These are phyloP conservation scores for Centaurea solstitialis DNA, from an alignment of 129 eudicot genomes.

Conservation along the genomic window DNA sequence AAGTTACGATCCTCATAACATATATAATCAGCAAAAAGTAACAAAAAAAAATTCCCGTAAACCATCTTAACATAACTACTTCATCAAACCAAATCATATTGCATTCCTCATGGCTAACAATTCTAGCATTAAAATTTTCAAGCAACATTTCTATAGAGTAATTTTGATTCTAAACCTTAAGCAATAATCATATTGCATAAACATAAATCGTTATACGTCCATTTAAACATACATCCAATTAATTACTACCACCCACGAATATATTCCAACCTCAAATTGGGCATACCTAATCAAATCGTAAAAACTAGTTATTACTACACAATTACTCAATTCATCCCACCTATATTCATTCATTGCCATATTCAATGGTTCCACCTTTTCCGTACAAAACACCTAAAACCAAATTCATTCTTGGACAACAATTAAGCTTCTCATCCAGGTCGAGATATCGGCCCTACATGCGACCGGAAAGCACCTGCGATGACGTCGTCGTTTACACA, in stretches of 20 bases:
- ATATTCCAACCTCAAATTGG: not conserved
- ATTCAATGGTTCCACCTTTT: not conserved
- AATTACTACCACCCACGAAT: not conserved
- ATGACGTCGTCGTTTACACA: conserved; percentile 54
- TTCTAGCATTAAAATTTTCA: no score
- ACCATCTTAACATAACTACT: no score
- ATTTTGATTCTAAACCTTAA: not conserved
- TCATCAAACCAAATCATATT: no score
- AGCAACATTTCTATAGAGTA: no score
- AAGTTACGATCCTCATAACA: no score
- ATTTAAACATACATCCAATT: not conserved
- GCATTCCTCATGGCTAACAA: no score
- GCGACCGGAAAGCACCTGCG: conserved; percentile 33
- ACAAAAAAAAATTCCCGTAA: no score
- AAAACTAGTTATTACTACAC: not conserved
- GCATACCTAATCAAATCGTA: not conserved
- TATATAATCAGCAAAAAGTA: no score
- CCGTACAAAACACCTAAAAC: not conserved
- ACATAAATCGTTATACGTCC: not conserved
- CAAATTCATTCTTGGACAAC: not conserved
- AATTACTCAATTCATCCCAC: not conserved
- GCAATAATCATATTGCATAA: not conserved
- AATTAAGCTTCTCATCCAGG: conserved; percentile 5
- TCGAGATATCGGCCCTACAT: conserved; percentile 58
- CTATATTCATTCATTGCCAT: not conserved